phyloP scores from a whole-genome alignment of 345 rosid species.

The Eucalyptus cloeziana region DNA sequence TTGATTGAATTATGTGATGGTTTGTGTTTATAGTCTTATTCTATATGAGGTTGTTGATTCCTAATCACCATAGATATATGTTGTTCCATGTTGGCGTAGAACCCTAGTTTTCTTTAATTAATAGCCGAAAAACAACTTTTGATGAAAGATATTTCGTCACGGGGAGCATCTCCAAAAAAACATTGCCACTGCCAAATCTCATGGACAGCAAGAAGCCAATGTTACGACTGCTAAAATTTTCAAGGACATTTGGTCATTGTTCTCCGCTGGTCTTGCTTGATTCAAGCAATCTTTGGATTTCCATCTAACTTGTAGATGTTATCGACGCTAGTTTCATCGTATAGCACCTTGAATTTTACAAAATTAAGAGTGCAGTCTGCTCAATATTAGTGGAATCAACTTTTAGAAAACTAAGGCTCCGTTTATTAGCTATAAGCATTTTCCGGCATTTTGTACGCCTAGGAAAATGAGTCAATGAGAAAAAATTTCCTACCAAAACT shows the following conservation, averaged over 20 bases:
- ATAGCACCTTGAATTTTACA: not conserved
- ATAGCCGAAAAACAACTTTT: rapidly evolving
- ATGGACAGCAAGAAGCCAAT: not conserved
- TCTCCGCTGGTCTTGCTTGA: not conserved
- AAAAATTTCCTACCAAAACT: too few species aligned
- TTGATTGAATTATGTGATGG: too few species aligned
- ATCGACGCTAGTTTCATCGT: not conserved
- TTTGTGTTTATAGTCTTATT: too few species aligned
- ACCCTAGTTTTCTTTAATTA: not conserved
- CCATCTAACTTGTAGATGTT: too few species aligned
- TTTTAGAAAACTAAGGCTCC: too few species aligned
- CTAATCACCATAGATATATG: not conserved
- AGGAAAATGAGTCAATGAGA: too few species aligned
- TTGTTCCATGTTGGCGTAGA: rapidly evolving
- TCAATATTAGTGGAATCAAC: too few species aligned
- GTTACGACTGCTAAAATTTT: not conserved
- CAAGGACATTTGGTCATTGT: not conserved
- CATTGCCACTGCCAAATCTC: not conserved
- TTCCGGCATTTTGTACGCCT: rapidly evolving
- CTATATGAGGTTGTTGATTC: not conserved
- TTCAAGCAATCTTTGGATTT: not conserved
- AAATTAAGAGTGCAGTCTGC: too few species aligned
- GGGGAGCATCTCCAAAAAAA: too few species aligned
- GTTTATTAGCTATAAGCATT: too few species aligned
- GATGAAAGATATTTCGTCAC: too few species aligned